Evolutionary conservation across 2,329 filamentous ascomycete genomes (phyloP).

Genomic region (Tolypocladium album): DNA sequence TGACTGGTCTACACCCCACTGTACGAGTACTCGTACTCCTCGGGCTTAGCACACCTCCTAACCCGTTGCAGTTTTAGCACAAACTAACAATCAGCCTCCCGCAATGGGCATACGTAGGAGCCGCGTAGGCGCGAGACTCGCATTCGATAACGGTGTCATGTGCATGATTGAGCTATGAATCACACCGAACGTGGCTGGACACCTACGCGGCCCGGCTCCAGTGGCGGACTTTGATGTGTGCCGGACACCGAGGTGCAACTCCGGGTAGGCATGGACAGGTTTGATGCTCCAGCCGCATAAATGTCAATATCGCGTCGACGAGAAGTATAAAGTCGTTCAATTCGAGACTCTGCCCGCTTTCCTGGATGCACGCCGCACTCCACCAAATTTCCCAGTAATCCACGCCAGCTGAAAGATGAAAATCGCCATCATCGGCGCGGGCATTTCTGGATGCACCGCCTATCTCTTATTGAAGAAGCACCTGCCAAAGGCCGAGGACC

Average conservation of each 20-base stretch:
- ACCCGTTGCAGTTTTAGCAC: too few species aligned
- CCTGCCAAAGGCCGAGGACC: conserved; percentile 5
- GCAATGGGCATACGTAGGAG: background rate
- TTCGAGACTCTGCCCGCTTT: background rate
- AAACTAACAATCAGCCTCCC: too few species aligned
- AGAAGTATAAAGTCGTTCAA: background rate
- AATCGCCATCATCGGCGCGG: conserved; percentile 13
- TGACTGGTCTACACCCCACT: too few species aligned
- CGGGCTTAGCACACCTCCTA: too few species aligned
- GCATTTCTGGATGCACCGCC: conserved; percentile 12
- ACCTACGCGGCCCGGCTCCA: background rate
- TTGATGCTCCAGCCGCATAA: background rate
- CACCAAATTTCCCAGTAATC: background rate
- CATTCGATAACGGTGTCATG: background rate
- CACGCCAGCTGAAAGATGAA: conserved; percentile 7
- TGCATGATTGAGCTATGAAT: background rate
- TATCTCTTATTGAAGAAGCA: conserved; percentile 14
- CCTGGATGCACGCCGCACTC: background rate
- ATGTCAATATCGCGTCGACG: background rate
- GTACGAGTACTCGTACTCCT: too few species aligned
- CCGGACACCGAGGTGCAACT: background rate
- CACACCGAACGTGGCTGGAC: background rate
- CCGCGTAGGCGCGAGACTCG: background rate
- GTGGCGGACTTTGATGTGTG: background rate
- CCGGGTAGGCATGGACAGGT: background rate